These are phyloP conservation scores for Fusarium neocosmosporiellum DNA, from an alignment of 2,329 filamentous ascomycete genomes.

Conservation along the genomic window DNA sequence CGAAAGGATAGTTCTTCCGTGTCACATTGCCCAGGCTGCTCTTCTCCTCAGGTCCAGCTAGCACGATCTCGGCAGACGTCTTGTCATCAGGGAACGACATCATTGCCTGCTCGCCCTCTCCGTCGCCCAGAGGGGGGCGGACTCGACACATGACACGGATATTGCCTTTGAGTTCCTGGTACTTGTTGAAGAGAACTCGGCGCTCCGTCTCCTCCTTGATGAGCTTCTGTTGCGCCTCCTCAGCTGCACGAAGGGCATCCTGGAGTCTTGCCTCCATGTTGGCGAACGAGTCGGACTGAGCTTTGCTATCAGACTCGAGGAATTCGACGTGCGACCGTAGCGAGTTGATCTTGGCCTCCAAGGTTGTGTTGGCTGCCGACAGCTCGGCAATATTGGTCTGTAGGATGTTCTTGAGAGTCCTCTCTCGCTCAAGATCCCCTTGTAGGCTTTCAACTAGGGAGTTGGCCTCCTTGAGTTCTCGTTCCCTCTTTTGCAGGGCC, in stretches of 20 bases:
- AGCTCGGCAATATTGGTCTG: conserved; percentile 67
- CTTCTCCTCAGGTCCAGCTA: conserved; percentile 85
- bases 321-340: conserved; percentile 87
- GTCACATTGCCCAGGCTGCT: conserved; percentile 81
- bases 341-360: conserved; percentile 81
- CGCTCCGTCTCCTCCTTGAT: conserved; percentile 91
- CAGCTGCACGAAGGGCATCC: conserved; percentile 77
- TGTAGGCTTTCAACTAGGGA: conserved; percentile 58
- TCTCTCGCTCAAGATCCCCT: conserved; percentile 70
- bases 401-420: conserved; percentile 66
- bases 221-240: conserved; percentile 81
- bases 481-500: conserved; percentile 63
- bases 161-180: conserved; percentile 97
- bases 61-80: conserved; percentile 86
- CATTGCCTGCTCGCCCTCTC: conserved; percentile 74
- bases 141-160: conserved; percentile 98
- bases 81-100: conserved; percentile 86
- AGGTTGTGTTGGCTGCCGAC: conserved; percentile 69
- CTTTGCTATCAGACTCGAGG: conserved; percentile 88
- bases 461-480: conserved; percentile 62
- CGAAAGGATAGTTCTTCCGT: conserved; percentile 84
- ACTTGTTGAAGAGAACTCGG: conserved; percentile 94
- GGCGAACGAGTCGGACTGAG: conserved; percentile 87
- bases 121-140: conserved; percentile 73
- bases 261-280: conserved; percentile 83